phyloP scores from a whole-genome alignment of 192 early-diverging fungal species.

The Backusella sp. region DNA sequence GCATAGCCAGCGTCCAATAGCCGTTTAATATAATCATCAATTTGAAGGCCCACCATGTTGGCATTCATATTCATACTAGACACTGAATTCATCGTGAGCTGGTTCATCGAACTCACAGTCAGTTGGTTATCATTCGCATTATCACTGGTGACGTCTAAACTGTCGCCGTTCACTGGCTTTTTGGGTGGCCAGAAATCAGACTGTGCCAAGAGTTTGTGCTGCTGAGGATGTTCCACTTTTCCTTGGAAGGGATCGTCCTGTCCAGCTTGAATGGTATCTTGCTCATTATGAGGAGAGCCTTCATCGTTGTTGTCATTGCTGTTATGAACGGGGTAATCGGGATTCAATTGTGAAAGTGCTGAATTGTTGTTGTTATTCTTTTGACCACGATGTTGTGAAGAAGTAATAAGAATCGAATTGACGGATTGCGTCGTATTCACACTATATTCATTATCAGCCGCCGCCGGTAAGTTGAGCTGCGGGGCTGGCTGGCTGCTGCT shows the following conservation, averaged over 20 bases:
- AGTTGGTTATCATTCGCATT: constrained; percentile 26
- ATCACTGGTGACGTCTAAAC: constrained; percentile 12
- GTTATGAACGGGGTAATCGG: constrained; percentile 30
- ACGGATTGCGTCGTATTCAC: constrained; percentile 40
- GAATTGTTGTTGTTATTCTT: neutral
- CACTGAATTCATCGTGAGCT: constrained; percentile 30
- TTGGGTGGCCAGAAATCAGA: constrained; percentile 30
- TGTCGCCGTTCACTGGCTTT: neutral
- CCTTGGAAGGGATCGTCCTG: constrained; percentile 20
- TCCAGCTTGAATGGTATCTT: constrained; percentile 3
- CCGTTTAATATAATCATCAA: constrained; percentile 89
- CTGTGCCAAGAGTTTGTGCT: constrained; percentile 24
- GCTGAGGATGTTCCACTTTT: constrained; percentile 28
- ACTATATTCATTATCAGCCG: constrained; percentile 36
- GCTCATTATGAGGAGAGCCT: constrained; percentile 4
- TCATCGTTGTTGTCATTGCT: neutral
- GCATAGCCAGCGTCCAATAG: constrained; percentile 77
- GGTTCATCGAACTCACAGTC: constrained; percentile 39
- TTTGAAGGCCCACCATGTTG: constrained; percentile 29
- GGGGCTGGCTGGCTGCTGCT: neutral
- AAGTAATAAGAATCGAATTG: constrained; percentile 36
- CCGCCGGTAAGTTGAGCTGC: neutral
- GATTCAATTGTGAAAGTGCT: constrained; percentile 29
- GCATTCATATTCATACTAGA: constrained; percentile 27
- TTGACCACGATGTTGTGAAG: constrained; percentile 17